Evolutionary conservation across 495 filamentous ascomycete species (phyloP).

Genomic region (Pseudomonodictys pantanalensis): DNA sequence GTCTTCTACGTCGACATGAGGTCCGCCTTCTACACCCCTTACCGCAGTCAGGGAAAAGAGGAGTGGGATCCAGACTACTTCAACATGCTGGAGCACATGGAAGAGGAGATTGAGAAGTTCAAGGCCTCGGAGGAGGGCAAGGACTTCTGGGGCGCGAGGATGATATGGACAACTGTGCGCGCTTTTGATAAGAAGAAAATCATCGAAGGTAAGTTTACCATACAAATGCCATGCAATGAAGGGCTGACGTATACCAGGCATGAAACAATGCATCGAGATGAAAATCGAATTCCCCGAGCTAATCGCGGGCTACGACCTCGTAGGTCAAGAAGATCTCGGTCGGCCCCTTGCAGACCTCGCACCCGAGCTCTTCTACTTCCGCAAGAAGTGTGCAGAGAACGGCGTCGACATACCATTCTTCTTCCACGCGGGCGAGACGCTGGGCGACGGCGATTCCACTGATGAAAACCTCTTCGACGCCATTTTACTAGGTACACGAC

Average conservation of each 20-base stretch:
- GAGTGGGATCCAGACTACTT: constrained; percentile 58
- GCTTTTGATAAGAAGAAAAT: constrained; percentile 60
- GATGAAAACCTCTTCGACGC: constrained; percentile 91
- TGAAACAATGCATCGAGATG: constrained; percentile 79
- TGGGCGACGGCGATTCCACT: constrained; percentile 70
- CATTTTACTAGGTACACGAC: constrained; percentile 76
- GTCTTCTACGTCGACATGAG: constrained; percentile 75
- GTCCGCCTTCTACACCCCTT: constrained; percentile 58
- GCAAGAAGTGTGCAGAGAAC: constrained; percentile 73
- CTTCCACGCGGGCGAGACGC: constrained; percentile 86
- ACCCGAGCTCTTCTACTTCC: constrained; percentile 89
- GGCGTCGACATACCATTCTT: constrained; percentile 89
- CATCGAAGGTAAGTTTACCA: constrained; percentile 52
- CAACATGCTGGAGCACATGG: constrained; percentile 65
- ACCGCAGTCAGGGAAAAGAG: constrained; percentile 57
- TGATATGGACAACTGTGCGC: constrained; percentile 83
- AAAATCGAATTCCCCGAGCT: constrained; percentile 76
- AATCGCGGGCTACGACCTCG: constrained; percentile 83
- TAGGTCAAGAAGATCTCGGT: constrained; percentile 79
- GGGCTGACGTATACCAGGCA: too few relatives aligned
- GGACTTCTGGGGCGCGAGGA: constrained; percentile 76
- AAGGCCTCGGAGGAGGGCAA: constrained; percentile 65
- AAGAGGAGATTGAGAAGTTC: constrained; percentile 78
- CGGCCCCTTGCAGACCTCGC: constrained; percentile 71
- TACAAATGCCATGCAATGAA: too few relatives aligned